Evolutionary conservation across 1,139 yeast genomes (phyloP), one percentile per base, ranked within the genome.

Genomic region (Protomyces inundatus): DNA sequence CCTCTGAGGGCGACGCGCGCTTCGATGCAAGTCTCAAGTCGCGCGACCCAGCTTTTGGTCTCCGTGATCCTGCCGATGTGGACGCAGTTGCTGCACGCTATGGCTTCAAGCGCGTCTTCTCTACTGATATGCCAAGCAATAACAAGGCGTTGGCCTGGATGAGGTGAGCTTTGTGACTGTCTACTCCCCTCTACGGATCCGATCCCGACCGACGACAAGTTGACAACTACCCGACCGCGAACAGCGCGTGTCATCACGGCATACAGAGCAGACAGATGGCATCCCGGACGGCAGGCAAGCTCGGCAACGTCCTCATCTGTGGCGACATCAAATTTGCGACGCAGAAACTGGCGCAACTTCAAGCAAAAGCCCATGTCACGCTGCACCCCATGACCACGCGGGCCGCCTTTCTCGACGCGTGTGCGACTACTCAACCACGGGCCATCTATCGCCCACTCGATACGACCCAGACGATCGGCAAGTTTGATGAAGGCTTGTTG

Each of bases 401-500:
- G 69, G 76, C 73, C n/a, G 83, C 83, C 70, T 84, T 85, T 70
- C 70, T 84, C 59, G 50, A 70, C 40, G 87, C 84, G 69, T 76
- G 84, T 68, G 75, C 80, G 66, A 78, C 79, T 16, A 83, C 82
- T 71, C 84, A 79, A 71, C 73, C 74, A 40, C 81, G 77, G 36
- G 78, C 78, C 64, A 81, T 84, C 65, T 78, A 77, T 32, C 70
- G 81, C 54, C 77, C 76, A 10, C 72, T 72, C 50, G 74, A 72
- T 16, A 70, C 73, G 58, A 53, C 69, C 35, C 59, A 64, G 34
- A 62, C 75, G 67, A 87, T 95, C 1, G 98, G 97, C 1, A 74
- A 85, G 64, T 83, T 90, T 71, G 96, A 90, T 73, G 83, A 80
- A 61, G 96, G 89, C 70, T 75, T 91, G 69, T 81, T 86, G 30